Evolutionary conservation across 495 filamentous ascomycete species (phyloP).

Genomic region (Neurospora terricola): DNA sequence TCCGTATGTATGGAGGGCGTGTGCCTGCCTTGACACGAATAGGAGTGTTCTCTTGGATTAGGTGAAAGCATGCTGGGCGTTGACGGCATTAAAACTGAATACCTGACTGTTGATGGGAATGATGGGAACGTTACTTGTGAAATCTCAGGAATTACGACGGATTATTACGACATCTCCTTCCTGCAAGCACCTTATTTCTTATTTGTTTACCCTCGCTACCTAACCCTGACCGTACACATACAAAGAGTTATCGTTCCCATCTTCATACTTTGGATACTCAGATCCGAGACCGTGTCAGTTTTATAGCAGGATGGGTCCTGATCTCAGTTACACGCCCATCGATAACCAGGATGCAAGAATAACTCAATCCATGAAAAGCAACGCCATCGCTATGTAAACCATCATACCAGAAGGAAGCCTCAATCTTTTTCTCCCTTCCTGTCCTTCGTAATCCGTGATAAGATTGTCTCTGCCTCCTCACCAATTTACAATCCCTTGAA

Average conservation of each 20-base stretch:
- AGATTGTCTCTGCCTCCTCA: not conserved
- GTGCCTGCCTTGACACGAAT: not conserved
- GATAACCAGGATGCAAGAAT: not conserved
- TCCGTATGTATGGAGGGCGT: not conserved
- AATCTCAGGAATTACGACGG: not conserved
- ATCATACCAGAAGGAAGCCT: not conserved
- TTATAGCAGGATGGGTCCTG: not conserved
- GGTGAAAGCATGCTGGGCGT: not conserved
- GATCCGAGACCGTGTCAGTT: not conserved
- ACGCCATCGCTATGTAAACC: not conserved
- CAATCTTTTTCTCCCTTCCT: not conserved
- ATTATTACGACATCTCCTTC: not conserved
- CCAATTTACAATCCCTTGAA: constrained; percentile 24
- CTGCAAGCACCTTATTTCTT: not conserved
- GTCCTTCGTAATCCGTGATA: not conserved
- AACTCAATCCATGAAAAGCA: not conserved
- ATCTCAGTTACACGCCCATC: not conserved
- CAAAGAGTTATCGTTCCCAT: not conserved
- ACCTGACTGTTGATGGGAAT: not conserved
- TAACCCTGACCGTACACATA: not conserved
- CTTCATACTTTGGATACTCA: not conserved
- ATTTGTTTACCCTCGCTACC: not conserved
- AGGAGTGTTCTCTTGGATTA: not conserved
- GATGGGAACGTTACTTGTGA: not conserved
- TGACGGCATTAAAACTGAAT: not conserved